Evolutionary conservation across 2,329 filamentous ascomycete genomes (phyloP), one percentile per base, ranked within the genome.

Genomic region (Fusarium heterosporum): DNA sequence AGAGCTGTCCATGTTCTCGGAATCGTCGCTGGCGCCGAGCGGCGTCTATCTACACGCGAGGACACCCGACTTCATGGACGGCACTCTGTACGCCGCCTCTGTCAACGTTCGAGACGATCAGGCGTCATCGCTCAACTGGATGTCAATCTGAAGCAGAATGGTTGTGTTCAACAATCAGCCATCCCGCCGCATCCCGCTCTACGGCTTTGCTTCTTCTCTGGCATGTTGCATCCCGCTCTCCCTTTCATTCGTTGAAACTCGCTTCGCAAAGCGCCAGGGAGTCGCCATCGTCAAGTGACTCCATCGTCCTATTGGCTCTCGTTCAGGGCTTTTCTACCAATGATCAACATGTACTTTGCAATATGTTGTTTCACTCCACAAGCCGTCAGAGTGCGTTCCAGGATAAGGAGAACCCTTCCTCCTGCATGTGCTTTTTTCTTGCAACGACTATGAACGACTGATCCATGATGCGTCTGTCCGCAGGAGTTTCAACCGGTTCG

Each of bases 301-400:
- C 56, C 29, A 43, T 7, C 8, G 56, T 67, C 28, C 57, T 54
- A 72, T 72, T 72, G 71, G 71, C n/a, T 28, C 41, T 50, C 32
- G 41, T 34, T 49, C 43, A 48, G 43, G 14, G 42, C 58, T 32
- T 73, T 72, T 72, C 71, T 72, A 38, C 71, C 71, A 73, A 73
- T 73, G 52, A 66, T 41, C 30, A 17, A 36, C 26, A 29, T 50
- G 61, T 19, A 52, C 40, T n/a, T 53, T 32, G 34, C 55, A 66
- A 43, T 40, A 41, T 50, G 17, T 67, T 32, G 70, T 72, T 71
- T 72, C 66, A 72, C 63, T 66, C 67, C 51, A 64, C 61, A 61
- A 43, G 39, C 55, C 58, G 53, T 69, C 59, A 56, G 50, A 50
- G 63, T 55, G 64, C 64, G 43, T 45, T 48, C 66, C 45, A 63